Percentiles rank a stretch among this genome's conserved stretches.
Conservation (phyloP, 2,329 filamentous ascomycete species). For the Septoria linicola region DNA sequence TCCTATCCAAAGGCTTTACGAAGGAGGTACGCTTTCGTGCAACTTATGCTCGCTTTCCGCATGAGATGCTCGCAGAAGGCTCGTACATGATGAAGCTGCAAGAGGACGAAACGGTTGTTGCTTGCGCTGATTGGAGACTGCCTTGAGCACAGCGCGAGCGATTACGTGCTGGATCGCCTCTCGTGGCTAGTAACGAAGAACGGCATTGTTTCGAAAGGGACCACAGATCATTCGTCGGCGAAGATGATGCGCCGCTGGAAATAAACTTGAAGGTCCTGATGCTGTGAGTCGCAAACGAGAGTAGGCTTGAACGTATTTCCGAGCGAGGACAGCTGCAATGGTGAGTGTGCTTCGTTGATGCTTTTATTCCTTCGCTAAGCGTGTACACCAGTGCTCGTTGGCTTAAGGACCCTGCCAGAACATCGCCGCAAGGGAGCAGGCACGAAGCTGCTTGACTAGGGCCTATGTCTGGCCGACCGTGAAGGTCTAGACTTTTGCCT, state of each 20-base stretch:
- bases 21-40: constrained; percentile 27
- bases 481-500: not conserved
- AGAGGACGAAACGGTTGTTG: not conserved
- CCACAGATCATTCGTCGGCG: too few relatives aligned
- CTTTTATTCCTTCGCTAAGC: too few relatives aligned
- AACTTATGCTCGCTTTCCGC: not conserved
- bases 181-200: not conserved
- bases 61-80: not conserved
- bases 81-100: not conserved
- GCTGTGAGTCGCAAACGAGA: too few relatives aligned
- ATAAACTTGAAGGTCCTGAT: too few relatives aligned
- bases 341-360: too few relatives aligned
- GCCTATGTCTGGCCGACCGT: not conserved
- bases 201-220: too few relatives aligned
- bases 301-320: not conserved
- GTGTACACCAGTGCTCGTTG: not conserved
- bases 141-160: not conserved
- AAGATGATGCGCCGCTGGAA: too few relatives aligned
- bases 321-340: not conserved
- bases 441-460: not conserved
- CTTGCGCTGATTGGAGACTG: not conserved
- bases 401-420: not conserved
- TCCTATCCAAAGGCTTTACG: constrained; percentile 36
- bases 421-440: not conserved
- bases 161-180: not conserved